Percentiles rank a stretch among this genome's conserved stretches.
These are phyloP conservation scores for Fusarium sp. DNA, from an alignment of 2,329 filamentous ascomycete species.

Conservation along the genomic window DNA sequence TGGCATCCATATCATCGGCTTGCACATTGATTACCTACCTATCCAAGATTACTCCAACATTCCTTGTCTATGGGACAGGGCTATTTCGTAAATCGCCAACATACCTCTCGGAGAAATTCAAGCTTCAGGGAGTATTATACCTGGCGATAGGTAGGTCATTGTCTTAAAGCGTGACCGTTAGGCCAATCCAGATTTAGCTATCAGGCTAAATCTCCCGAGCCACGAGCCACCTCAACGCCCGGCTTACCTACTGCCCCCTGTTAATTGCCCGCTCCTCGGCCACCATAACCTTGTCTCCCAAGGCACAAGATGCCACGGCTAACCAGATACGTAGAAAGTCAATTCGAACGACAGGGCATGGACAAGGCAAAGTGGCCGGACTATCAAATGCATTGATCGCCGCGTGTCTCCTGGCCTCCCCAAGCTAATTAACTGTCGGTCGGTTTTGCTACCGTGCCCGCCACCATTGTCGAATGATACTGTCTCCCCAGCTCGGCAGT, in stretches of 20 bases:
- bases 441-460: slow-evolving; percentile 2
- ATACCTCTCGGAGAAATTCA: slow-evolving; percentile 22
- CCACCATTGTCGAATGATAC: slow-evolving; percentile 17
- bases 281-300: slow-evolving; percentile 28
- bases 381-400: slow-evolving; percentile 1
- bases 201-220: slow-evolving; percentile 44
- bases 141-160: slow-evolving; percentile 29
- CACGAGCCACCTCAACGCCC: slow-evolving; percentile 27
- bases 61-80: background rate
- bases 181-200: slow-evolving; percentile 25
- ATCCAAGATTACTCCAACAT: background rate
- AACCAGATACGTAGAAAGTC: slow-evolving; percentile 10
- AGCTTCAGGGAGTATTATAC: slow-evolving; percentile 18
- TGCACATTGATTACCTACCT: background rate
- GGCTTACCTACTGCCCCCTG: slow-evolving; percentile 31
- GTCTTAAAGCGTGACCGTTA: slow-evolving; percentile 32
- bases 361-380: slow-evolving; percentile 21
- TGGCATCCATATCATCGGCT: background rate
- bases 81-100: slow-evolving; percentile 13
- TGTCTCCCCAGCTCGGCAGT: slow-evolving; percentile 1
- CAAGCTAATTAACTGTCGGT: slow-evolving; percentile 6
- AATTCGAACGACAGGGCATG: slow-evolving; percentile 16
- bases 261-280: slow-evolving; percentile 21
- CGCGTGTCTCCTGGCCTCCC: slow-evolving; percentile 5
- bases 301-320: slow-evolving; percentile 17